Evolutionary conservation across 2,329 filamentous ascomycete species (phyloP), one percentile per base, ranked within the genome.

Genomic region (Alternaria alternata): DNA sequence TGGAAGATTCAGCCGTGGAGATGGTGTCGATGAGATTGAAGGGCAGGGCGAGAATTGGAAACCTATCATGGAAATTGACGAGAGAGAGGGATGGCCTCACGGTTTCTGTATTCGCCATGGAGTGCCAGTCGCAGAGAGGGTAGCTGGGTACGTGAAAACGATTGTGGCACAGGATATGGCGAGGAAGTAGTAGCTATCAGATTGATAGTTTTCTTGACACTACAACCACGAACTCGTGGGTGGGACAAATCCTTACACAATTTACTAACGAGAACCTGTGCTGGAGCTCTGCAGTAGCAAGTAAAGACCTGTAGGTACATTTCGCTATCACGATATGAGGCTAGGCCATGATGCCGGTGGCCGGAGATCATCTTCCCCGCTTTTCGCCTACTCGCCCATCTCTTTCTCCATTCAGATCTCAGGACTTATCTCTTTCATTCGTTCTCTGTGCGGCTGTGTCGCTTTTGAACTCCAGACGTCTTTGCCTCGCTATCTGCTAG

Each of bases 21-120:
- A 58, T 34, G 63, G 59, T 26, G 68, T 69, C 3, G 55, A 68
- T 8, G 67, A 56, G n/a, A 71, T 70, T 5, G 75, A 75, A 26
- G 66, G 62, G 6, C 24, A 62, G 42, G 64, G 57, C 7, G 64
- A 72, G 58, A 65, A 72, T 32, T 81, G 82, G 74, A 80, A 76
- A 32, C 83, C 85, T 3, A 77, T 72, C 18, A 87, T 89, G 84
- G 74, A 85, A 56, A 79, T 89, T 62, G 86, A 87, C 68, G 80
- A 85, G 62, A 76, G 80, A 32, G 78, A 84, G 47, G 84, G 83
- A 0, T 79, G 87, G 64, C 83, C 83, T 48, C 87, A 89, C 80
- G 86, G 83, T 0, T 89, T 89, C 75, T 88, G 85, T 70, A 79
- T 88, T 59, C 79, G 81, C 51, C 77, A 83, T 62, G 78, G 78